These are phyloP conservation scores for Gracilaria gracilis DNA, from an alignment of 23 red algal genomes.

Conservation along the genomic window DNA sequence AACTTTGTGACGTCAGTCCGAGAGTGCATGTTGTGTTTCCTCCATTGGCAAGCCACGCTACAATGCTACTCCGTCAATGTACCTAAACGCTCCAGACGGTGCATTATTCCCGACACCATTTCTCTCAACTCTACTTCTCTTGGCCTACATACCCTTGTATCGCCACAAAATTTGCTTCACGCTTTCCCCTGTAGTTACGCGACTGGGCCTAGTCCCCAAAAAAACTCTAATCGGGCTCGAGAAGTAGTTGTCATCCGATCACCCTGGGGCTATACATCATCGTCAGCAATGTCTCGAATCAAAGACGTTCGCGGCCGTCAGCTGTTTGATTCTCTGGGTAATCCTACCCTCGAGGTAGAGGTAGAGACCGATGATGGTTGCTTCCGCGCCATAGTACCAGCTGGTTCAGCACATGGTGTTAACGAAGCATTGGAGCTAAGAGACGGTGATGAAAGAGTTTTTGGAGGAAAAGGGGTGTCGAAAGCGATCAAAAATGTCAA, in stretches of 20 bases:
- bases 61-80: too few species aligned
- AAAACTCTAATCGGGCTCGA: not conserved
- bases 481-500: constrained; percentile 96
- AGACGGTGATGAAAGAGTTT: constrained; percentile 81
- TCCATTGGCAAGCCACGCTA: too few species aligned
- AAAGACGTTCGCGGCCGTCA: constrained; percentile 80
- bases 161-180: too few species aligned
- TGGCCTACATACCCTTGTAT: too few species aligned
- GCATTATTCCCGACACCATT: too few species aligned
- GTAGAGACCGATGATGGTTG: constrained; percentile 91
- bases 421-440: constrained; percentile 94
- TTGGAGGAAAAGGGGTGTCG: constrained; percentile 88
- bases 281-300: constrained; percentile 69
- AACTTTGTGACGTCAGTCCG: too few species aligned
- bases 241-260: not conserved
- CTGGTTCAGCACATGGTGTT: constrained; percentile 82
- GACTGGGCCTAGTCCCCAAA: too few species aligned
- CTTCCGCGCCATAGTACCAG: constrained; percentile 91
- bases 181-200: too few species aligned
- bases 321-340: constrained; percentile 86
- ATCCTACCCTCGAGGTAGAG: constrained; percentile 95
- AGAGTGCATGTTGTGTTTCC: too few species aligned
- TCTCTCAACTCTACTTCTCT: too few species aligned
- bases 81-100: too few species aligned
- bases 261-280: not conserved